These are phyloP conservation scores for Metschnikowia amazonensis DNA, from an alignment of 805 yeast genomes.

Conservation along the genomic window DNA sequence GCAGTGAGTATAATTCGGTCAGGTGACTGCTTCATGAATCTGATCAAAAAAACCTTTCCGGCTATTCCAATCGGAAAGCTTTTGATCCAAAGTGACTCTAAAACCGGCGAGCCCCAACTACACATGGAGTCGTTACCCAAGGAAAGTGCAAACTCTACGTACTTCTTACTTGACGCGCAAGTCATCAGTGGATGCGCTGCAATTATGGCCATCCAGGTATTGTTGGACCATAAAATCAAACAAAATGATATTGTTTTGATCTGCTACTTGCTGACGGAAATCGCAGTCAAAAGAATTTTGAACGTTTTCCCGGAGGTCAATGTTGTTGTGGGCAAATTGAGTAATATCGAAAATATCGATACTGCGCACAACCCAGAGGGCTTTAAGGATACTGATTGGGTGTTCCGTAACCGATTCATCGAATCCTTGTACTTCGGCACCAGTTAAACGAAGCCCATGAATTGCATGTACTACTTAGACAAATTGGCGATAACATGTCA, in stretches of 20 bases:
- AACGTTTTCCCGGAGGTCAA: slow-evolving; percentile 70
- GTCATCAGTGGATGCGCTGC: slow-evolving; percentile 90
- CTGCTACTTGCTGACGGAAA: slow-evolving; percentile 70
- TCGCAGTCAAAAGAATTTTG: slow-evolving; percentile 68
- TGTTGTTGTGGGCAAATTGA: slow-evolving; percentile 65
- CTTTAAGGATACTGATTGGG: slow-evolving; percentile 49
- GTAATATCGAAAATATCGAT: slow-evolving; percentile 33
- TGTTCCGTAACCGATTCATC: slow-evolving; percentile 64
- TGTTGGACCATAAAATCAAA: slow-evolving; percentile 72
- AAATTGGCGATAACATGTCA: neutral
- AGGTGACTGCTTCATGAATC: slow-evolving; percentile 87
- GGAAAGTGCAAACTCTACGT: slow-evolving; percentile 30
- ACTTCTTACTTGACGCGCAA: slow-evolving; percentile 81
- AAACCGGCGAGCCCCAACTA: slow-evolving; percentile 91
- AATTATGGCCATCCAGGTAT: slow-evolving; percentile 87
- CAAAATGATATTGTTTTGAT: slow-evolving; percentile 63
- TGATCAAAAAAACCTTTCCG: slow-evolving; percentile 73
- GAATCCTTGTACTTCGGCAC: slow-evolving; percentile 81
- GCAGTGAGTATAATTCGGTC: slow-evolving; percentile 83
- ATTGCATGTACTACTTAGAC: neutral
- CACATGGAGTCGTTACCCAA: slow-evolving; percentile 76
- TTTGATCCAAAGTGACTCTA: slow-evolving; percentile 80
- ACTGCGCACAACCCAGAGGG: slow-evolving; percentile 32
- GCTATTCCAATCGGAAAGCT: slow-evolving; percentile 78
- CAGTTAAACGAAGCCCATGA: slow-evolving; percentile 11